Conservation (phyloP, 345 rosid species). For the Corchorus olitorius region DNA sequence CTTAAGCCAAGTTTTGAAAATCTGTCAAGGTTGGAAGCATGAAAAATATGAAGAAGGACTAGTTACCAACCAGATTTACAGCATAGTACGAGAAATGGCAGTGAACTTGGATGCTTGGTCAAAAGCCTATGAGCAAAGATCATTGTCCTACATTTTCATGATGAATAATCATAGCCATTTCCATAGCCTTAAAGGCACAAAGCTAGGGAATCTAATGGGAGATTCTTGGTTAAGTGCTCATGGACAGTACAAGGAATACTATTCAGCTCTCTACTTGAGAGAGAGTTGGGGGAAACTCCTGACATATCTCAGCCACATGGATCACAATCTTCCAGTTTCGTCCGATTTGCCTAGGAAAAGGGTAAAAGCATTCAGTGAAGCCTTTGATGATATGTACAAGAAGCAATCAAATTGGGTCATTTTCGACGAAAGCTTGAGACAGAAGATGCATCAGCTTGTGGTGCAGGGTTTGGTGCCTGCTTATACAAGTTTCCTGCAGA, state of each 20-base stretch:
- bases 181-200: constrained; percentile 51
- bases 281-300: constrained; percentile 66
- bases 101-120: constrained; percentile 79
- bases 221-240: constrained; percentile 73
- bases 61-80: constrained; percentile 50
- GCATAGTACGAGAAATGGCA: constrained; percentile 56
- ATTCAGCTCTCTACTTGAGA: constrained; percentile 57
- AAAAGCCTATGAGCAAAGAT: constrained; percentile 40
- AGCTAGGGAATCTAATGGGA: constrained; percentile 79
- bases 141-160: constrained; percentile 75
- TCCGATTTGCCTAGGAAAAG: constrained; percentile 40
- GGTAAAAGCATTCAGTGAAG: constrained; percentile 52
- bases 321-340: constrained; percentile 13
- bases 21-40: constrained; percentile 67
- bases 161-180: constrained; percentile 84
- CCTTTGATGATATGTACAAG: constrained; percentile 54
- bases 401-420: constrained; percentile 71
- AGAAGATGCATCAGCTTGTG: constrained; percentile 48
- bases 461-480: constrained; percentile 55
- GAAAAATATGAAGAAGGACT: constrained; percentile 51
- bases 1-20: constrained; percentile 55
- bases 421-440: constrained; percentile 49
- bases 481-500: constrained; percentile 51
- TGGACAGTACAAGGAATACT: constrained; percentile 67
- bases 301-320: constrained; percentile 30